Base-by-base conservation (phyloP, 352 stramenopile species). In the Pythium dissimile region DNA sequence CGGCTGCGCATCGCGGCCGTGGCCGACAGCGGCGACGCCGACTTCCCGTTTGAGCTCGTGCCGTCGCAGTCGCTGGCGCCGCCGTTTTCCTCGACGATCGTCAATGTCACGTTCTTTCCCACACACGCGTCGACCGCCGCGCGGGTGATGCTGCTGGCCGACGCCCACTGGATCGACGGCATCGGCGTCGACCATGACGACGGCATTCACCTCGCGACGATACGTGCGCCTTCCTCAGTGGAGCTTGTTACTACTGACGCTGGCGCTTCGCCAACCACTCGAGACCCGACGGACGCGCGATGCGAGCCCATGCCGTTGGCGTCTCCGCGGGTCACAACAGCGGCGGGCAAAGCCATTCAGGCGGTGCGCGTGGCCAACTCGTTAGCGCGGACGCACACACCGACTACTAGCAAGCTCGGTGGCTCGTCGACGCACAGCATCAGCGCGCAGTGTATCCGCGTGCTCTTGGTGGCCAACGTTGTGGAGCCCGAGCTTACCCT, bases 311-410 rank as follows among this genome's bases (percentile, higher is more conserved):
- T 30, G 27, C n/a, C 28, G 1, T 15, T 43, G 15, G 15, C 30
- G 2, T 52, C 38, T 1, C 16, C 46, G 8, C 23, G 41, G 39
- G 41, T 32, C 44, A 38, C 24, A 54, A 72, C 37, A 35, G 75
- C 79, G 8, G 69, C 67, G 1, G 84, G 84, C 18, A 93, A 91
- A 46, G 84, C 84, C 1, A 75, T 93, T 35, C 59, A 80, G 31
- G 84, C 77, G 12, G 84, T 93, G 12, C 79, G 84, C 2, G 57
- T 82, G 26, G 79, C 74, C 34, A 93, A 91, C 59, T 69, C 75
- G 13, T 54, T 88, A 11, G 27, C 55, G 48, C 72, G 75, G n/a
- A 66, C 66, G 13, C 50, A 28, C 43, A 27, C 34, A 4, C 23
- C 41, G 2, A 8, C 18, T 44, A 16, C 27, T n/a, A 21, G 30